Base-by-base conservation (phyloP, 768 basidiomycete species). In the Hebeloma cylindrosporum region DNA sequence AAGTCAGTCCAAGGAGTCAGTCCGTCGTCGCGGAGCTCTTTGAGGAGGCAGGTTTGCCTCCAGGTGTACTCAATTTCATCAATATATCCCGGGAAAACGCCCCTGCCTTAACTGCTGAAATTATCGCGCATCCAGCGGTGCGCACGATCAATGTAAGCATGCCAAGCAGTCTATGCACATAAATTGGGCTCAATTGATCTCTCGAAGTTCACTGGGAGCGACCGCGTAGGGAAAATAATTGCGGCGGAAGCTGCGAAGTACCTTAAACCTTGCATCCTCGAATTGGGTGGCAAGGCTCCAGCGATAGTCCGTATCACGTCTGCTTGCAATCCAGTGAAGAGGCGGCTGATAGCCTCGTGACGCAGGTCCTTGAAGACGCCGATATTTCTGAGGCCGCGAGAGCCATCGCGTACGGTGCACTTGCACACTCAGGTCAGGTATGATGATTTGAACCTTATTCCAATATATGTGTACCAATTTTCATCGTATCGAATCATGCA, bases 31-130 rank as follows among this genome's bases (percentile, higher is more conserved):
- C 64, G 0, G 75, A 79, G 44, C 51, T 76, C 2, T 67, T 82
- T 16, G 63, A 74, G 10, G 75, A 80, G 50, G 83, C 82, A 0
- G 82, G 83, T 1, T 59, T 87, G 1, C 83, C 83, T 4, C 59
- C 64, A 11, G 82, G 81, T 5, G 81, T 80, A 5, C 52, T 85
- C 5, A 82, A 84, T 51, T 74, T 72, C 53, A 52, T 84, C 11
- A 70, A 75, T 5, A 71, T 74, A 48, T 70, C 74, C 4, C 57
- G 62, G 11, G 69, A 74, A 29, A 64, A 60, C 32, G 66, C 74
- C 0, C 77, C 80, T 2, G 51, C 57, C 1, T 55, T 75, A 25
- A 73, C 73, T 0, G 65, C 76, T 0, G 69, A 78, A 56, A 69
- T 82, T 16, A 82, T 84, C 43, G 77, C 69, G 2, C 74, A 83